Conservation (phyloP, 108 stramenopile species). For the Skeletonema menzelii region DNA sequence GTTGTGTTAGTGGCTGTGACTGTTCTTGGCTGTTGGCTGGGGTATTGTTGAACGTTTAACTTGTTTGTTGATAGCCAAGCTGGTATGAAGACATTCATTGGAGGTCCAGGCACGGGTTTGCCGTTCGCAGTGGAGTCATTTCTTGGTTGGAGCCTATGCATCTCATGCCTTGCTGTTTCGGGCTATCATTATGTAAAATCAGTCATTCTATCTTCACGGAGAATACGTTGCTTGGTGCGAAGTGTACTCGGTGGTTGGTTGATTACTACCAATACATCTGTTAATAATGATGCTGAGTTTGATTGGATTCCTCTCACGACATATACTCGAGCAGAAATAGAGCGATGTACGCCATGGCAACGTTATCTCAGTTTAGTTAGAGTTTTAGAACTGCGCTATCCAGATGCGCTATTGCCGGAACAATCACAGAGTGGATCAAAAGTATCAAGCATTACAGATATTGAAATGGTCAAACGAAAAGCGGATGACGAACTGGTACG, state of each 20-base stretch:
- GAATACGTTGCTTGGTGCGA: not conserved
- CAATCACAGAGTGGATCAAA: not conserved
- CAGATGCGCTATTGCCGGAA: constrained; percentile 18
- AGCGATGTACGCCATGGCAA: constrained; percentile 31
- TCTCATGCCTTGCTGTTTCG: constrained; percentile 46
- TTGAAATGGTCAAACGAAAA: not conserved
- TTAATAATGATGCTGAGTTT: not conserved
- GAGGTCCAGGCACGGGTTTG: constrained; percentile 42
- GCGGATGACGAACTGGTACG: constrained; percentile 30
- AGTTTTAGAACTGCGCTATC: constrained; percentile 23
- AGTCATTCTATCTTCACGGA: constrained; percentile 10
- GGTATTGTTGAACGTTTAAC: too few relatives aligned
- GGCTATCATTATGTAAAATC: constrained; percentile 46
- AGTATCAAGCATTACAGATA: not conserved
- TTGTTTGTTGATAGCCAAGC: not conserved
- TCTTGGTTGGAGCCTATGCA: constrained; percentile 42
- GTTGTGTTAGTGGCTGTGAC: too few relatives aligned
- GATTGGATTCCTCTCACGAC: constrained; percentile 50
- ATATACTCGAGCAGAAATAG: constrained; percentile 36
- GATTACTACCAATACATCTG: not conserved
- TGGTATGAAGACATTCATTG: constrained; percentile 8
- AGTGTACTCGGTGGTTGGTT: not conserved
- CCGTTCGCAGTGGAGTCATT: constrained; percentile 38
- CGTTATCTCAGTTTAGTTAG: constrained; percentile 30
- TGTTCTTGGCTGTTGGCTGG: too few relatives aligned